phyloP scores from a whole-genome alignment of 768 basidiomycete genomes.

The Podaxis sp. region DNA sequence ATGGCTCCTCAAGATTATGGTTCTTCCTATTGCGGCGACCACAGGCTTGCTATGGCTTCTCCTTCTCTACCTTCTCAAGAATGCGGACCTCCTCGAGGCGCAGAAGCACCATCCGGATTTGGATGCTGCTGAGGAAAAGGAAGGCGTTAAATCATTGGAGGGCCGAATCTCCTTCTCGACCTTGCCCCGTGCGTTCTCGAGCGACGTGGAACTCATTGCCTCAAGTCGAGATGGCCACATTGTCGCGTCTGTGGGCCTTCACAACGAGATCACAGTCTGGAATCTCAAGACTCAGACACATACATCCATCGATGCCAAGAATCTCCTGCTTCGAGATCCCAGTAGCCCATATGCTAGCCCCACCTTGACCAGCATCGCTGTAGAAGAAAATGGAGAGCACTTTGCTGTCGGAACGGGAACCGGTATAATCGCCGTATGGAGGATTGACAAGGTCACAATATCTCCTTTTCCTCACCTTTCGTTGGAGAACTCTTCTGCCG shows the following conservation, averaged over 20 bases:
- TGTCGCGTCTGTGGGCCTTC: conserved; percentile 70
- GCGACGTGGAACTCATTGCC: conserved; percentile 82
- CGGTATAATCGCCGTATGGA: conserved; percentile 67
- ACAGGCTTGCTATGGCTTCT: conserved; percentile 73
- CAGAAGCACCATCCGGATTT: conserved; percentile 64
- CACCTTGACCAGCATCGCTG: conserved; percentile 58
- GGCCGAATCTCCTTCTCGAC: conserved; percentile 58
- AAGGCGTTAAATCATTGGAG: conserved; percentile 36
- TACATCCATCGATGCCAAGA: conserved; percentile 49
- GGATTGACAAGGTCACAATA: conserved; percentile 40
- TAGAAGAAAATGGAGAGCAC: conserved; percentile 59
- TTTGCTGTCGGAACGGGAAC: conserved; percentile 73
- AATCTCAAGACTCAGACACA: conserved; percentile 41
- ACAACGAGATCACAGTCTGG: conserved; percentile 80
- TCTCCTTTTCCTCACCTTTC: conserved; percentile 41
- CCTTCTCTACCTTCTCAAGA: conserved; percentile 84
- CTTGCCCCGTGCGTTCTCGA: conserved; percentile 76
- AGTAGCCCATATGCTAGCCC: conserved; percentile 48
- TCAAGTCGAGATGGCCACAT: conserved; percentile 65
- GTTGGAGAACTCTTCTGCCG: conserved; percentile 42
- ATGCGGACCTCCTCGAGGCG: conserved; percentile 87
- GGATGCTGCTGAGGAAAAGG: conserved; percentile 30
- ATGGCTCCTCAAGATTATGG: conserved; percentile 82
- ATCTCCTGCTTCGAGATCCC: conserved; percentile 48
- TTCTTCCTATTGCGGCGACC: conserved; percentile 81